A percentile compares a stretch with the other conserved stretches of the same genome.
Conservation (phyloP, 2,329 filamentous ascomycete genomes). For the Stagonosporopsis rhizophila region DNA sequence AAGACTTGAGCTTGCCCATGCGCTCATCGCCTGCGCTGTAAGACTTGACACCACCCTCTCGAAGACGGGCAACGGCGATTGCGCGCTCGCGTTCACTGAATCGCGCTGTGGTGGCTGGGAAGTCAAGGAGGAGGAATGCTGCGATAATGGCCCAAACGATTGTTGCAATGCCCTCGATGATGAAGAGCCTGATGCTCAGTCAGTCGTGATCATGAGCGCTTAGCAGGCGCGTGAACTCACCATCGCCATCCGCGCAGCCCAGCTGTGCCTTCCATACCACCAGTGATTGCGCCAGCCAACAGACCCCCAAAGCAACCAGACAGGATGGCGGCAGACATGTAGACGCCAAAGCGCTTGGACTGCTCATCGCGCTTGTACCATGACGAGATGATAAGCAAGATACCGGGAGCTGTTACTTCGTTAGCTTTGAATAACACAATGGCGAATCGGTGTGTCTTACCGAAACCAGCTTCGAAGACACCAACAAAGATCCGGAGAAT, state of each 20-base stretch:
- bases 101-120: slow-evolving; percentile 55
- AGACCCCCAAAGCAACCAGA: slow-evolving; percentile 63
- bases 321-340: slow-evolving; percentile 64
- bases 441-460: not conserved
- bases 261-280: slow-evolving; percentile 54
- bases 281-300: slow-evolving; percentile 58
- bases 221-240: slow-evolving; percentile 37
- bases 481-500: slow-evolving; percentile 63
- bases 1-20: slow-evolving; percentile 49
- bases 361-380: slow-evolving; percentile 68
- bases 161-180: slow-evolving; percentile 45
- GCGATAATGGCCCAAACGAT: slow-evolving; percentile 54
- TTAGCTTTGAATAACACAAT: not conserved
- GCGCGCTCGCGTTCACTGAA: slow-evolving; percentile 53
- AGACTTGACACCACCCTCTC: slow-evolving; percentile 52
- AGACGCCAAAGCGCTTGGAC: slow-evolving; percentile 63
- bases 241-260: slow-evolving; percentile 61
- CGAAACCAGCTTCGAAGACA: slow-evolving; percentile 61
- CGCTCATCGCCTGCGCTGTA: slow-evolving; percentile 39
- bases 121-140: slow-evolving; percentile 58
- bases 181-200: slow-evolving; percentile 7
- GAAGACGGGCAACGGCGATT: slow-evolving; percentile 55
- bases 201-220: not conserved
- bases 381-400: slow-evolving; percentile 62
- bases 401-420: slow-evolving; percentile 55